phyloP scores from a whole-genome alignment of 2,329 filamentous ascomycete genomes.

The Drechslerella dactyloides region DNA sequence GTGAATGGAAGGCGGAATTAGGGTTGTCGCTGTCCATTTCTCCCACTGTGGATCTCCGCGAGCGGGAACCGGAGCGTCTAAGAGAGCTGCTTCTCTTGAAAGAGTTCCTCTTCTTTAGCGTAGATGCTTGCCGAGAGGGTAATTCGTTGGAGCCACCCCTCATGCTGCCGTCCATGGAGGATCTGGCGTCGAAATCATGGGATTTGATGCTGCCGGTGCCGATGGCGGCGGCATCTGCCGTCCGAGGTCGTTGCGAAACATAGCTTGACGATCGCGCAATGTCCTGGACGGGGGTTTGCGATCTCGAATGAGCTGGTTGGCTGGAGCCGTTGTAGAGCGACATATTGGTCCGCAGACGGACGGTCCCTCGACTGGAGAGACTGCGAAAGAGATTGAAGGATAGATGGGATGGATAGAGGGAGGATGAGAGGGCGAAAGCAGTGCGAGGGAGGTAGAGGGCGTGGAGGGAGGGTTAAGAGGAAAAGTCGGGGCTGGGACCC shows the following conservation, averaged over 20 bases:
- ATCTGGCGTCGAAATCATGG: conserved; percentile 43
- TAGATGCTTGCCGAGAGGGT: conserved; percentile 58
- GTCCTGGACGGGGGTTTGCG: conserved; percentile 39
- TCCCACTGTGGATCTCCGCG: conserved; percentile 80
- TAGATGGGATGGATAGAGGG: conserved; percentile 31
- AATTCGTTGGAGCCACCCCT: conserved; percentile 26
- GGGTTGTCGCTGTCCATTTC: conserved; percentile 72
- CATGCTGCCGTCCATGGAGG: conserved; percentile 29
- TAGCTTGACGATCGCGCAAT: conserved; percentile 32
- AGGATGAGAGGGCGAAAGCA: conserved; percentile 20
- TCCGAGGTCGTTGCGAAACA: conserved; percentile 28
- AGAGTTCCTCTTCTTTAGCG: conserved; percentile 86
- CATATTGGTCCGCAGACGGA: conserved; percentile 6
- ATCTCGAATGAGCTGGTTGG: conserved; percentile 31
- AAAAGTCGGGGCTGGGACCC: conserved; percentile 12
- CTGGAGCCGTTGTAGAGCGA: conserved; percentile 34
- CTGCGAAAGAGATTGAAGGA: conserved; percentile 11
- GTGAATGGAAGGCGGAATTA: conserved; percentile 86
- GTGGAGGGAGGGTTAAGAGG: conserved; percentile 19
- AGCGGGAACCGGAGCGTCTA: conserved; percentile 79
- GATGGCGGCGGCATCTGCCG: conserved; percentile 32
- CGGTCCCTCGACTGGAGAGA: conserved; percentile 1
- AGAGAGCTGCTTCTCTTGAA: conserved; percentile 75
- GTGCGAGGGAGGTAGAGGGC: conserved; percentile 12
- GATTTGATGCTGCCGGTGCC: conserved; percentile 34